A percentile compares a stretch with the other conserved stretches of the same genome.
Evolutionary conservation across 2,329 filamentous ascomycete genomes (phyloP).

Genomic region (Xylariaceae sp.): DNA sequence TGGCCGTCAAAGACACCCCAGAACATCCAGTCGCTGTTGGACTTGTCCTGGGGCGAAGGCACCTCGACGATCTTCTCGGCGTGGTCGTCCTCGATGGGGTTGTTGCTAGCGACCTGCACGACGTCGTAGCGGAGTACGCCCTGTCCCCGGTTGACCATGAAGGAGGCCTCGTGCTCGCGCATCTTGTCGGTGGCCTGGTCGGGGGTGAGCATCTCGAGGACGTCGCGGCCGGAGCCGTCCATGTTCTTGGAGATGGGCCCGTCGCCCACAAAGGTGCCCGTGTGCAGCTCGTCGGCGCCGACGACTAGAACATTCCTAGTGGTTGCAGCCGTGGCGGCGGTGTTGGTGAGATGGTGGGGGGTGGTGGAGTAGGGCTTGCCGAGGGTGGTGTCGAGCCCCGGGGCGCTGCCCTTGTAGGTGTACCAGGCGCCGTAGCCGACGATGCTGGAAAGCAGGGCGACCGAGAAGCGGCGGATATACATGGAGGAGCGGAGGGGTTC

Average conservation of each 20-base stretch:
- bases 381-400: slow-evolving; percentile 34
- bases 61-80: slow-evolving; percentile 97
- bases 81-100: slow-evolving; percentile 97
- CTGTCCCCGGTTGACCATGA: slow-evolving; percentile 80
- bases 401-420: slow-evolving; percentile 53
- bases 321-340: slow-evolving; percentile 39
- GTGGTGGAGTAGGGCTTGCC: slow-evolving; percentile 41
- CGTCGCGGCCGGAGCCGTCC: slow-evolving; percentile 77
- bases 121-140: slow-evolving; percentile 94
- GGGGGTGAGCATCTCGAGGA: slow-evolving; percentile 93
- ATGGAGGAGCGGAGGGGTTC: slow-evolving; percentile 66
- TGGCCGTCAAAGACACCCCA: slow-evolving; percentile 99
- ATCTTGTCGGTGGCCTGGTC: slow-evolving; percentile 91
- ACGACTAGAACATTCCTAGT: slow-evolving; percentile 77
- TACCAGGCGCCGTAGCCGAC: slow-evolving; percentile 78
- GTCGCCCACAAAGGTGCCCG: slow-evolving; percentile 80
- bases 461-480: slow-evolving; percentile 67
- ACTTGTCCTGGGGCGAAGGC: slow-evolving; percentile 51
- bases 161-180: slow-evolving; percentile 86
- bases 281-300: slow-evolving; percentile 86
- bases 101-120: slow-evolving; percentile 91
- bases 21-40: slow-evolving; percentile 94
- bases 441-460: slow-evolving; percentile 66
- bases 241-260: slow-evolving; percentile 85
- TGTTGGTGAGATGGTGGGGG: slow-evolving; percentile 24